Base-by-base conservation (phyloP, 768 basidiomycete genomes). In the Amanita molliuscula region DNA sequence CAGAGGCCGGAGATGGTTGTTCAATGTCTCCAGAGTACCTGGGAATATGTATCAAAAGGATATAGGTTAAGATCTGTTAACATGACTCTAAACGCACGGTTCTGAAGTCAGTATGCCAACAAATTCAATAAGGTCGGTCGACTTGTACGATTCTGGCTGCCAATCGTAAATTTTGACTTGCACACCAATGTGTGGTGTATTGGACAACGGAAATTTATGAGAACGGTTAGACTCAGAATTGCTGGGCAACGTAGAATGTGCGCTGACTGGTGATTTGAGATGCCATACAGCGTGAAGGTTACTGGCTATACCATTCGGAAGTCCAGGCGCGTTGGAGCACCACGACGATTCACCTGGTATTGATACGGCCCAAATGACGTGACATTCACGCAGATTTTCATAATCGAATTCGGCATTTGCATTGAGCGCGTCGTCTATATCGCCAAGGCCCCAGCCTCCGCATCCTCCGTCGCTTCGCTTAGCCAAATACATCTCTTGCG, bases 371-470 rank as follows among this genome's bases (percentile, higher is more conserved):
- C 89, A 92, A 7, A 88, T 47, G 16, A 80, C 67, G 16, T 65
- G 72, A 59, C 78, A 76, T 52, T 88, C 84, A 51, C 71, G 69
- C n/a, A 90, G 68, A 56, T 75, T 61, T 25, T 67, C 61, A 51
- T 77, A 74, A 37, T 77, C 69, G 34, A 79, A 55, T 16, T 61
- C 55, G 21, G 55, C 31, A 31, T 31, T 13, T 26, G 51, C n/a
- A 20, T 11, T 9, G 48, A 49, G 25, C 9, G 59, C 56, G 37
- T 63, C 61, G 21, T 64, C 60, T 9, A 55, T 60, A 16, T 69
- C 74, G 44, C 57, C 62, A 21, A 85, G 64, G 5, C 85, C 88
- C 88, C 88, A 90, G n/a, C 88, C 88, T 23, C 84, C 86, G 50
- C 75, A 78, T 37, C 58, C 59, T 1, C 68, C 71, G 31, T 67